Conservation (phyloP, 345 rosid genomes). For the Clausena lansium region DNA sequence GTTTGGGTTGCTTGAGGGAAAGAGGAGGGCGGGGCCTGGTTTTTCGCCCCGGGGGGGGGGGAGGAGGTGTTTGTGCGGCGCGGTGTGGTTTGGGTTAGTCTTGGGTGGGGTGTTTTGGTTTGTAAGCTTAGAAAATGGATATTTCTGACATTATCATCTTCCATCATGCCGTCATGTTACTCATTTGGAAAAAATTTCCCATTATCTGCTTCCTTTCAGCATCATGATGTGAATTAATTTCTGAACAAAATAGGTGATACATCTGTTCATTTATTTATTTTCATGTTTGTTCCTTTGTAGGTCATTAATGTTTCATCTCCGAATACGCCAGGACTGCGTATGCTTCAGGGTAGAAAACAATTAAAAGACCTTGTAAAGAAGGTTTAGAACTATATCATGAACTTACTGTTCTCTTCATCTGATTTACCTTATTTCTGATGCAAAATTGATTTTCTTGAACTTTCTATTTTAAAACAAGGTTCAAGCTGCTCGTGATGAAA, state of each 20-base stretch:
- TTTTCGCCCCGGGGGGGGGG: too few species aligned
- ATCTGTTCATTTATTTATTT: not conserved
- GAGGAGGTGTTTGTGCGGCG: too few species aligned
- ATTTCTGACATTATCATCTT: not conserved
- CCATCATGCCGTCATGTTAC: not conserved
- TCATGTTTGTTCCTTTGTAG: constrained; percentile 27
- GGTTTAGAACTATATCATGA: constrained; percentile 34
- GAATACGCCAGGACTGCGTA: constrained; percentile 90
- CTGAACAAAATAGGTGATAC: not conserved
- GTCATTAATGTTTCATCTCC: constrained; percentile 98
- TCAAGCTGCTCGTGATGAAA: constrained; percentile 99
- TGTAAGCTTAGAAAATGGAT: too few species aligned
- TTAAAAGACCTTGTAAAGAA: constrained; percentile 92
- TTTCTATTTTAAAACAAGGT: constrained; percentile 40
- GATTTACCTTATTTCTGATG: constrained; percentile 5
- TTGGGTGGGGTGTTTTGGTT: not conserved
- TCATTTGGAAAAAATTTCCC: not conserved
- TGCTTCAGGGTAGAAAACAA: constrained; percentile 96
- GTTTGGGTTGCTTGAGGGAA: not conserved
- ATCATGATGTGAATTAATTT: not conserved
- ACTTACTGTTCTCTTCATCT: not conserved
- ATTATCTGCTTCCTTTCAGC: not conserved
- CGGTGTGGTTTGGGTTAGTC: not conserved
- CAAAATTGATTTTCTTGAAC: constrained; percentile 3
- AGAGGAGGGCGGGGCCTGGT: too few species aligned